phyloP scores from a whole-genome alignment of 1,284 basidiomycete genomes.

The Fomitopsis pinicola region DNA sequence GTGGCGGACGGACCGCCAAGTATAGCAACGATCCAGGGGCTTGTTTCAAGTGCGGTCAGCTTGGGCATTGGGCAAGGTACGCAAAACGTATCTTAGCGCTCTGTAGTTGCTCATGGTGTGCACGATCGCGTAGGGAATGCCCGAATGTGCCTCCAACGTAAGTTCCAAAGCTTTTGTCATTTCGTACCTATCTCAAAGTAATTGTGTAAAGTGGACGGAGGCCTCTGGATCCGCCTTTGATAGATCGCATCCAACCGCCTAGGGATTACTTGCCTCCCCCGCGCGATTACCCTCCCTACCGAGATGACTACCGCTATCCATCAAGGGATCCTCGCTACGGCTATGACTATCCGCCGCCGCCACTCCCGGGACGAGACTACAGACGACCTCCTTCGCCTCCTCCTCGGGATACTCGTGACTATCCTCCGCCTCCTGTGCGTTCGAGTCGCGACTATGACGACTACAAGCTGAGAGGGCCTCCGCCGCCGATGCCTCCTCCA shows the following conservation, averaged over 20 bases:
- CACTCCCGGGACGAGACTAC: conserved; percentile 45
- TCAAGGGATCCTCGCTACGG: conserved; percentile 44
- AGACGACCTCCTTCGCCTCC: conserved; percentile 50
- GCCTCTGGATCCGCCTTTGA: conserved; percentile 44
- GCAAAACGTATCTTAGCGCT: conserved; percentile 18
- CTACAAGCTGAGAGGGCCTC: conserved; percentile 47
- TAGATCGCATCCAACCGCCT: conserved; percentile 49
- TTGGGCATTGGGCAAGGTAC: conserved; percentile 84
- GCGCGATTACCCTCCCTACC: conserved; percentile 42
- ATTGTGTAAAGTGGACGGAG: conserved; percentile 24
- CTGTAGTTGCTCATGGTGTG: neutral
- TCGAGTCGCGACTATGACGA: conserved; percentile 66
- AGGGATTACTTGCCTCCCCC: conserved; percentile 44
- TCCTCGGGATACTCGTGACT: conserved; percentile 65
- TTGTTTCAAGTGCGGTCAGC: conserved; percentile 79
- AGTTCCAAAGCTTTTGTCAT: conserved; percentile 7
- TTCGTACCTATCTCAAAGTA: conserved; percentile 1
- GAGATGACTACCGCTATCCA: conserved; percentile 50
- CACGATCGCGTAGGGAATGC: conserved; percentile 54
- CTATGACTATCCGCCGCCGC: conserved; percentile 53
- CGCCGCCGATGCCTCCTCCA: conserved; percentile 25
- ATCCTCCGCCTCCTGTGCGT: conserved; percentile 42
- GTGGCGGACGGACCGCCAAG: conserved; percentile 75
- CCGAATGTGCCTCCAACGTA: conserved; percentile 46
- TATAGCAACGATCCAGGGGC: conserved; percentile 75